Percentiles rank a stretch among this genome's conserved stretches.
Evolutionary conservation across 106 monocot genomes (phyloP).

Genomic region (Dendrobium chrysotoxum): DNA sequence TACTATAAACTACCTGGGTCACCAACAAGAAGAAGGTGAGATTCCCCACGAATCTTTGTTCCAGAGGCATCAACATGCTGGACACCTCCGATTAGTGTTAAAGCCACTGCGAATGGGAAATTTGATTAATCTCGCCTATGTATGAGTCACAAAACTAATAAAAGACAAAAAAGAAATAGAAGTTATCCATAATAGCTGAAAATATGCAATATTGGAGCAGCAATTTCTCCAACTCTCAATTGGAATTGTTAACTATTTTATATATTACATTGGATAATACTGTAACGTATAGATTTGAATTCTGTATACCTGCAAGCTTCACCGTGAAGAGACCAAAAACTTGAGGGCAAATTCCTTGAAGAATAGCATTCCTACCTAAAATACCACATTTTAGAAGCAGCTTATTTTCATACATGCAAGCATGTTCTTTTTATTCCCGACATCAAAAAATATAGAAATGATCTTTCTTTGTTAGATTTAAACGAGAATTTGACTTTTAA

Average conservation of each 20-base stretch:
- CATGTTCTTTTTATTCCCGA: not conserved
- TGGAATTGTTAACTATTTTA: not conserved
- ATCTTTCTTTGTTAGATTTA: too few relatives aligned
- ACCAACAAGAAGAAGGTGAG: conserved; percentile 96
- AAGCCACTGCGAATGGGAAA: conserved; percentile 51
- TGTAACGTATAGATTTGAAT: not conserved
- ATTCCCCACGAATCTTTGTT: conserved; percentile 95
- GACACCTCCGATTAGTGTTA: conserved; percentile 93
- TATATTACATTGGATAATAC: not conserved
- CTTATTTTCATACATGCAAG: not conserved
- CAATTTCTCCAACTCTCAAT: not conserved
- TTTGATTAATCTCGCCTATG: not conserved
- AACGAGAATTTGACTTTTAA: too few relatives aligned
- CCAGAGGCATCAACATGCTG: conserved; percentile 95
- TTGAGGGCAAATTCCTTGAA: conserved; percentile 94
- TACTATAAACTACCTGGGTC: conserved; percentile 65
- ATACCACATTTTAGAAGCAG: not conserved
- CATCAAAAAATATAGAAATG: not conserved
- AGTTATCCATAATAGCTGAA: not conserved
- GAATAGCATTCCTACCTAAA: conserved; percentile 86
- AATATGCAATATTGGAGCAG: not conserved
- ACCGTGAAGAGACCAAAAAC: conserved; percentile 97
- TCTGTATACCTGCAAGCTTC: conserved; percentile 73
- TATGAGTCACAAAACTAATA: not conserved
- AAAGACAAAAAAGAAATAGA: not conserved